Percentiles rank a stretch among this genome's conserved stretches.
phyloP scores from a whole-genome alignment of 768 basidiomycete genomes.

The Stropharia rugosoannulata region DNA sequence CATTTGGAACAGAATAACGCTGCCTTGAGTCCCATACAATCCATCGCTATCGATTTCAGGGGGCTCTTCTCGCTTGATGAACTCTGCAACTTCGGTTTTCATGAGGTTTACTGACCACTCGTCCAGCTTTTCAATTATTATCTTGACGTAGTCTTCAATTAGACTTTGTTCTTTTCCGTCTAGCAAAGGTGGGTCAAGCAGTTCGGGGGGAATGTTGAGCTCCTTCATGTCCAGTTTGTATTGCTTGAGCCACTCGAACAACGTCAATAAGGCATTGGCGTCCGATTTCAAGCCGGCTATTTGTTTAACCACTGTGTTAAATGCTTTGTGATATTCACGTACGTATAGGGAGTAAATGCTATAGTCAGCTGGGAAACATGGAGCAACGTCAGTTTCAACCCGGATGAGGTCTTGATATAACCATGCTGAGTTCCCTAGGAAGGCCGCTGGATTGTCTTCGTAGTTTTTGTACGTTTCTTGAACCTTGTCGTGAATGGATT shows the following conservation, averaged over 20 bases:
- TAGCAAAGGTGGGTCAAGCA: conserved; percentile 86
- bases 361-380: conserved; percentile 91
- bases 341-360: conserved; percentile 83
- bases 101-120: conserved; percentile 96
- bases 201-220: conserved; percentile 76
- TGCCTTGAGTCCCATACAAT: conserved; percentile 87
- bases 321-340: conserved; percentile 85
- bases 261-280: conserved; percentile 80
- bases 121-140: conserved; percentile 93
- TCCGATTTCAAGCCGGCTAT: conserved; percentile 77
- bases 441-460: conserved; percentile 63
- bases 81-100: conserved; percentile 85
- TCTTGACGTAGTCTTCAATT: conserved; percentile 92
- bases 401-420: conserved; percentile 93
- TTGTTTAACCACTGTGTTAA: conserved; percentile 71
- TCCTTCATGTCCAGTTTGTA: conserved; percentile 96
- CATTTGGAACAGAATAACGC: conserved; percentile 97
- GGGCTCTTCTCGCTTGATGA: conserved; percentile 77
- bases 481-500: conserved; percentile 74
- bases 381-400: conserved; percentile 87
- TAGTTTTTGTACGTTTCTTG: conserved; percentile 62
- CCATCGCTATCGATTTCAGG: conserved; percentile 91
- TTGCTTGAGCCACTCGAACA: conserved; percentile 95
- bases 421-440: conserved; percentile 82
- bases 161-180: conserved; percentile 92